Evolutionary conservation across 2,329 filamentous ascomycete genomes (phyloP), one percentile per base, ranked within the genome.

Genomic region (Venturia aucupariae): DNA sequence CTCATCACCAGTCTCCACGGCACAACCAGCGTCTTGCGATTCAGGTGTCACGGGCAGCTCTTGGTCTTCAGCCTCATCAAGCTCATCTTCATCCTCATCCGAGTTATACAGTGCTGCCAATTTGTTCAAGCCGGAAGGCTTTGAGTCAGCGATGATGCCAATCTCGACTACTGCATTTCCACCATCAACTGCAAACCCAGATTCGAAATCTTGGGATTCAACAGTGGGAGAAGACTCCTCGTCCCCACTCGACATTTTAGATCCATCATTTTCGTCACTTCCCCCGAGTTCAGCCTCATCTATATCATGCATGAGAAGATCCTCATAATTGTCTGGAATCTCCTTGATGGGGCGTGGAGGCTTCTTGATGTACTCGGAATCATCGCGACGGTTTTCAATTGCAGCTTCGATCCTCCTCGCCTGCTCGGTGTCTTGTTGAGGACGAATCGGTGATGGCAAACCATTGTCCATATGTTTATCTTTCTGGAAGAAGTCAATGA

Each of bases 401-500:
- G 51, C 51, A 6, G 30, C 30, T 13, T 57, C 51, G 17, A 32
- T 57, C 5, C 27, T 32, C 27, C 30, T 57, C 27, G 51, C 51
- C 10, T 35, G 27, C 51, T 57, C 51, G 8, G 51, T 57, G 15
- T 57, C 27, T 35, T 35, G 27, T 57, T n/a, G 27, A n/a, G 19
- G 27, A 32, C 10, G 51, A 19, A 57, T 35, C 6, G 51, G 27
- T 4, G 51, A 24, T 13, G 46, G 22, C 22, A 51, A 57, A 24
- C 3, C 2, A n/a, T 24, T 46, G 6, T 32, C 27, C n/a, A 30
- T 17, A 24, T 62, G 39, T 32, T 62, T 46, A 1, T 44, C 46
- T 30, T 59, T 44, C 5, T 57, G 32, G 30, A 63, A 63, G 44
- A 57, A 48, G 17, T 57, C 35, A n/a, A 63, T 22, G 48, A 63